A percentile compares a stretch with the other conserved stretches of the same genome.
phyloP scores from a whole-genome alignment of 129 eudicot genomes.

The Helianthus annuus region DNA sequence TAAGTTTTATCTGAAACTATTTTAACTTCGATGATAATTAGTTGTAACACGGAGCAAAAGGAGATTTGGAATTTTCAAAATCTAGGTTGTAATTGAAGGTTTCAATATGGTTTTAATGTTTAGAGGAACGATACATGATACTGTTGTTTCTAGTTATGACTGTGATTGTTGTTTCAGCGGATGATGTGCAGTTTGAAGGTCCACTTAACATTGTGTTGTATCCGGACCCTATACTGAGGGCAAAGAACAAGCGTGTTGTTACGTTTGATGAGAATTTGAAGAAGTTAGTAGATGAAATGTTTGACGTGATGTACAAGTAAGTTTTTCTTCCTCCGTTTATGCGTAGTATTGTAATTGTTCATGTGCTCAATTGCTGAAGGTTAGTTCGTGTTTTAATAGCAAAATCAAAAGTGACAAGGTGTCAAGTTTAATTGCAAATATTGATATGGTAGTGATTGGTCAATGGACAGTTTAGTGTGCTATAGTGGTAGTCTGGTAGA shows the following conservation, averaged over 20 bases:
- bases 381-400: neutral
- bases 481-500: neutral
- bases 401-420: neutral
- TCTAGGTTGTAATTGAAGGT: neutral
- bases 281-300: constrained; percentile 80
- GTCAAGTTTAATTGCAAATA: neutral
- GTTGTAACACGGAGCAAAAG: too few species aligned
- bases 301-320: constrained; percentile 92
- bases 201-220: constrained; percentile 67
- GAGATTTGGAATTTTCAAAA: neutral
- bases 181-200: constrained; percentile 67
- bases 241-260: constrained; percentile 61
- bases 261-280: constrained; percentile 85
- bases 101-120: too few species aligned
- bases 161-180: constrained; percentile 42
- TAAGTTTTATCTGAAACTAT: constrained; percentile 6
- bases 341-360: neutral
- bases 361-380: neutral
- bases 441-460: neutral
- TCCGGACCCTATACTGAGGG: constrained; percentile 78
- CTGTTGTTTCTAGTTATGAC: neutral
- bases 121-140: neutral
- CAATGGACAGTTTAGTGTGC: too few species aligned
- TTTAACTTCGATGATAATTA: too few species aligned
- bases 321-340: constrained; percentile 19